Percentiles rank a stretch among this genome's conserved stretches.
Evolutionary conservation across 139 green algal species (phyloP).

Genomic region (Volvox reticuliferus): DNA sequence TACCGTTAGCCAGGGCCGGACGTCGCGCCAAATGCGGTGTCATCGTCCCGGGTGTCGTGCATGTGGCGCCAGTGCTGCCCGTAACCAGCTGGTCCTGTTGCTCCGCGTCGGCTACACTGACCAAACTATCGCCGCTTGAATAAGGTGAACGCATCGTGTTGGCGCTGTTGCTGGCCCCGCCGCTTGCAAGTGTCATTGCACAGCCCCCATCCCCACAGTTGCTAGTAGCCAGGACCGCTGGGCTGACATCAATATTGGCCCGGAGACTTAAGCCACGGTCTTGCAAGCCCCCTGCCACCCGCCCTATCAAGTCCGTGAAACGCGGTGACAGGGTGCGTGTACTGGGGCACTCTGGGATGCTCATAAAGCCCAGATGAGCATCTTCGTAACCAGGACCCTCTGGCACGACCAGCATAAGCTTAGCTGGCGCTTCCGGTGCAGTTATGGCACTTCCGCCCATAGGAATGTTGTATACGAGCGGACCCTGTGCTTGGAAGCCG

Average conservation of each 20-base stretch:
- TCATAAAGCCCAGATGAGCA: neutral
- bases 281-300: neutral
- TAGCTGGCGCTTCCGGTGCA: neutral
- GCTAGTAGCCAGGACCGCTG: neutral
- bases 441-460: neutral
- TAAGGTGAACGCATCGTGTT: slow-evolving; percentile 2
- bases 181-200: too few relatives aligned
- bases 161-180: neutral
- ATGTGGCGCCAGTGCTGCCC: neutral
- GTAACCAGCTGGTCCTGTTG: neutral
- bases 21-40: neutral
- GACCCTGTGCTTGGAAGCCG: neutral
- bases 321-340: neutral
- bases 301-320: neutral
- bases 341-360: neutral
- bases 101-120: neutral
- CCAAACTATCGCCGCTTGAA: slow-evolving; percentile 5
- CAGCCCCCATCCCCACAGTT: neutral
- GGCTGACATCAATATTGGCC: neutral
- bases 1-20: neutral
- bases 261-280: neutral
- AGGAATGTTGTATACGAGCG: neutral
- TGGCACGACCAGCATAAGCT: neutral
- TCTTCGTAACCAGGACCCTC: neutral
- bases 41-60: neutral